Percentiles rank a stretch among this genome's conserved stretches.
These are phyloP conservation scores for Nakataea oryzae DNA, from an alignment of 2,329 filamentous ascomycete species.

Conservation along the genomic window DNA sequence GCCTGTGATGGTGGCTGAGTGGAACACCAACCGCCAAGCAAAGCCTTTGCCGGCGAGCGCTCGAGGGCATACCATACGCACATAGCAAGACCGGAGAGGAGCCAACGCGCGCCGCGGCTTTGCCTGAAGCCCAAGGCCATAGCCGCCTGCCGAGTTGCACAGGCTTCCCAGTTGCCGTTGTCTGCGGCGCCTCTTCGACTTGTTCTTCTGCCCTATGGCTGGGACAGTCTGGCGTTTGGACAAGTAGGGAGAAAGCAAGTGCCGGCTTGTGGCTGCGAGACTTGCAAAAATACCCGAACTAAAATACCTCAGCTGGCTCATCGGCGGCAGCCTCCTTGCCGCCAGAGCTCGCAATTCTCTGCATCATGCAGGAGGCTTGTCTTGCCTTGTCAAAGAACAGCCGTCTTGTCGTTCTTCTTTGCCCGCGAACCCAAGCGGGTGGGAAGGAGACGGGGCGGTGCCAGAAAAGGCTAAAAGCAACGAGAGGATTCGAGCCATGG, in stretches of 20 bases:
- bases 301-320: not conserved
- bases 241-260: too few relatives aligned
- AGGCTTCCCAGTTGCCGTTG: not conserved
- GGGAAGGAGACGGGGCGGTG: not conserved
- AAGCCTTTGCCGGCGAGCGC: not conserved
- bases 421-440: too few relatives aligned
- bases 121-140: not conserved
- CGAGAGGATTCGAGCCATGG: not conserved
- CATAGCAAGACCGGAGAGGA: not conserved
- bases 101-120: not conserved
- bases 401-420: not conserved
- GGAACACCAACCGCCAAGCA: not conserved
- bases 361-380: too few relatives aligned
- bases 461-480: not conserved
- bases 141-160: not conserved
- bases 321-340: too few relatives aligned
- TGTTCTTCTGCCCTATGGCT: not conserved
- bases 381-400: not conserved
- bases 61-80: not conserved
- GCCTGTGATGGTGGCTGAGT: not conserved
- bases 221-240: not conserved
- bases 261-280: not conserved
- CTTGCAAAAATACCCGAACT: not conserved
- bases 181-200: not conserved
- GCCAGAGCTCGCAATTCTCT: too few relatives aligned